Conservation (phyloP, 805 yeast genomes). For the Schwanniomyces occidentalis region DNA sequence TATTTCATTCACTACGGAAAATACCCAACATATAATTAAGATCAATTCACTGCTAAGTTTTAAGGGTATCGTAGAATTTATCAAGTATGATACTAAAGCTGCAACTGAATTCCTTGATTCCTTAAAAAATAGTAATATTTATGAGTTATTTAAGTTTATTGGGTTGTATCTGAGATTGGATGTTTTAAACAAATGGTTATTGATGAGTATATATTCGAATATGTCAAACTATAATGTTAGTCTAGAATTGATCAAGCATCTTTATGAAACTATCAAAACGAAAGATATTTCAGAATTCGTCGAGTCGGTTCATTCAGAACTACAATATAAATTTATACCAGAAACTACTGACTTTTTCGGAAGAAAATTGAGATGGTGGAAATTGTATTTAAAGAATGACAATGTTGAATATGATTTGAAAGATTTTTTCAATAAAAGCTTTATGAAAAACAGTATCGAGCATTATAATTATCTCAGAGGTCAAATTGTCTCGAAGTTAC, state of each 20-base stretch:
- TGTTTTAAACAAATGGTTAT: conserved; percentile 22
- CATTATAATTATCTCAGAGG: conserved; percentile 38
- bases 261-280: conserved; percentile 20
- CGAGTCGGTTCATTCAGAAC: conserved; percentile 33
- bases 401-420: conserved; percentile 44
- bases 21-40: conserved; percentile 30
- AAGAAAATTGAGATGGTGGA: conserved; percentile 40
- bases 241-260: conserved; percentile 14
- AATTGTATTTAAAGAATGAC: conserved; percentile 40
- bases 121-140: conserved; percentile 34
- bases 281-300: conserved; percentile 29
- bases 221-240: conserved; percentile 14
- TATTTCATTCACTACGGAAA: conserved; percentile 17
- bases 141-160: conserved; percentile 31
- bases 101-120: conserved; percentile 30
- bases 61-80: conserved; percentile 30
- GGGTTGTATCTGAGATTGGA: conserved; percentile 28
- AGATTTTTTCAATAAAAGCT: conserved; percentile 33
- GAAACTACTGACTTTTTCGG: conserved; percentile 28
- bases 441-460: conserved; percentile 41
- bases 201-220: conserved; percentile 15
- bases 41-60: conserved; percentile 27
- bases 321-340: conserved; percentile 36
- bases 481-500: conserved; percentile 30
- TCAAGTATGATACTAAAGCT: conserved; percentile 30